Evolutionary conservation across 1,139 yeast genomes (phyloP).

Genomic region (Kluyveromyces sp.): DNA sequence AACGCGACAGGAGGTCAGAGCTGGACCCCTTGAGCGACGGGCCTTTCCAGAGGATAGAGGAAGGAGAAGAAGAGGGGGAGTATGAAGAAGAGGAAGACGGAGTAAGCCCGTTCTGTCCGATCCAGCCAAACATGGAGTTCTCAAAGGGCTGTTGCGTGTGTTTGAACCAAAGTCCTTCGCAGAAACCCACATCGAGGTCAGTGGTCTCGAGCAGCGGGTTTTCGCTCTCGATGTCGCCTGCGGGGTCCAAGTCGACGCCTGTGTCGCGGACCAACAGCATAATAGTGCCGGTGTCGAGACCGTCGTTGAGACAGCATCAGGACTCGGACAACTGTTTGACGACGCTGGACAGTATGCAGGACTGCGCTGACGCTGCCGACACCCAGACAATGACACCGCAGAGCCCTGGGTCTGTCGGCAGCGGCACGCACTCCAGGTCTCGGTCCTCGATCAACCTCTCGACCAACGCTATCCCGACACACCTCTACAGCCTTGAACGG

Average conservation of each 20-base stretch:
- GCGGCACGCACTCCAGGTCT: slow-evolving; percentile 8
- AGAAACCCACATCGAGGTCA: slow-evolving; percentile 9
- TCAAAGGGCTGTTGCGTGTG: slow-evolving; percentile 4
- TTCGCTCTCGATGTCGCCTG: too few species aligned
- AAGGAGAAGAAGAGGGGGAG: neutral
- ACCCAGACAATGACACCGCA: slow-evolving; percentile 6
- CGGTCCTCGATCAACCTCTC: slow-evolving; percentile 13
- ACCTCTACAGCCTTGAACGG: slow-evolving; percentile 27
- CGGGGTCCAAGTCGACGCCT: neutral
- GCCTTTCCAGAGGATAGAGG: neutral
- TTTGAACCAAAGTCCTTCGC: slow-evolving; percentile 8
- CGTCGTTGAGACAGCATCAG: slow-evolving; percentile 11
- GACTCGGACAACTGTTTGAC: slow-evolving; percentile 2
- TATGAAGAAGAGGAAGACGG: neutral
- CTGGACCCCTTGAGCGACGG: slow-evolving; percentile 5
- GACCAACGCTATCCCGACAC: slow-evolving; percentile 26
- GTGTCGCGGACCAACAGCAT: slow-evolving; percentile 11
- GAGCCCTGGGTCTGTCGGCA: too few species aligned
- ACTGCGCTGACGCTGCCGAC: too few species aligned
- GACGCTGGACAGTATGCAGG: too few species aligned
- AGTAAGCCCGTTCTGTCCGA: neutral
- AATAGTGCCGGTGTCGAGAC: slow-evolving; percentile 12
- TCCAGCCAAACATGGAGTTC: slow-evolving; percentile 3
- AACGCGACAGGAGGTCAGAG: slow-evolving; percentile 9
- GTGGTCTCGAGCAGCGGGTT: neutral